These are phyloP conservation scores for Fusarium dlaminii DNA, from an alignment of 2,329 filamentous ascomycete species.

Conservation along the genomic window DNA sequence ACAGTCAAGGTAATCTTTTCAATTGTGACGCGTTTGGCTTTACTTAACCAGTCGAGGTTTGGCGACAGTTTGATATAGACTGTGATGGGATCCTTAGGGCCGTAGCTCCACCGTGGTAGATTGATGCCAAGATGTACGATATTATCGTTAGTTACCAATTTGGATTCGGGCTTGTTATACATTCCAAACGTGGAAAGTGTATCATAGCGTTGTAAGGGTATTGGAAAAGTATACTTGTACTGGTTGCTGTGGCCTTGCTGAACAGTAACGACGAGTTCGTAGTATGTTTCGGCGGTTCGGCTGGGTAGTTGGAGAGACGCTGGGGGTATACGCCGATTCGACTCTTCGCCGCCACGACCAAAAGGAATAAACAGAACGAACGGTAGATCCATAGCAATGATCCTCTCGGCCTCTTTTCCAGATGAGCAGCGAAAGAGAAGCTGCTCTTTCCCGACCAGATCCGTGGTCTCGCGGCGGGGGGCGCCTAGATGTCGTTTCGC, in stretches of 20 bases:
- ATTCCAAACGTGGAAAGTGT: conserved; percentile 98
- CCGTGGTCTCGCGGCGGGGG: conserved; percentile 87
- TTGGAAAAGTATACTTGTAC: conserved; percentile 89
- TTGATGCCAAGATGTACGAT: conserved; percentile 92
- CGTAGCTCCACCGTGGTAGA: conserved; percentile 94
- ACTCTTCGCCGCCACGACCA: conserved; percentile 88
- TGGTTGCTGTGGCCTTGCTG: conserved; percentile 89
- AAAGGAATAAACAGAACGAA: conserved; percentile 98
- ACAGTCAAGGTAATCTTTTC: conserved; percentile 93
- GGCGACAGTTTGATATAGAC: conserved; percentile 95
- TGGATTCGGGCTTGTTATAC: conserved; percentile 96
- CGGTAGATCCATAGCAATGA: conserved; percentile 95
- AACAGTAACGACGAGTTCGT: conserved; percentile 95
- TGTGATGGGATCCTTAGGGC: conserved; percentile 91
- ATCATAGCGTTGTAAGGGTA: conserved; percentile 92
- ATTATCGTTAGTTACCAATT: conserved; percentile 87
- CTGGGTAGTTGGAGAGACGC: conserved; percentile 90
- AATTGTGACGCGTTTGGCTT: conserved; percentile 91
- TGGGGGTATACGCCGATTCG: conserved; percentile 88
- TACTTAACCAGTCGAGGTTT: conserved; percentile 89
- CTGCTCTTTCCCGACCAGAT: conserved; percentile 96
- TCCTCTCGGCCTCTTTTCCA: conserved; percentile 85
- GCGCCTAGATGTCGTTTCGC: conserved; percentile 91
- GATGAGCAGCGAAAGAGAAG: conserved; percentile 86
- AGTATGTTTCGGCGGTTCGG: conserved; percentile 95